Conservation (phyloP, 768 basidiomycete species). For the Boletus reticulatus region DNA sequence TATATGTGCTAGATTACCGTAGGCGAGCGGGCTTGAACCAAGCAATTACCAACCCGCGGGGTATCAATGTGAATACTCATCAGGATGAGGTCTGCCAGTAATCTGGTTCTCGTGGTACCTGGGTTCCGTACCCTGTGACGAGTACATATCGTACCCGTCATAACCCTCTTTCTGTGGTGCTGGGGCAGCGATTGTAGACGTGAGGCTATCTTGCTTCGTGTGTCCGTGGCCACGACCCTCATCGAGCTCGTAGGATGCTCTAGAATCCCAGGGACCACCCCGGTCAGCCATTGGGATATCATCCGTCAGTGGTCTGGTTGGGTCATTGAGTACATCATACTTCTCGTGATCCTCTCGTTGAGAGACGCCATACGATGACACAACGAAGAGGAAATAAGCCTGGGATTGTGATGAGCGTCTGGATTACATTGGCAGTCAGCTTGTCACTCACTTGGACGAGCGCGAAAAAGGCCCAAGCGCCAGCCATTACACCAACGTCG, state of each 20-base stretch:
- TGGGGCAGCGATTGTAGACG: conserved; percentile 52
- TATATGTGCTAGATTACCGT: neutral
- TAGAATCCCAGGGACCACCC: conserved; percentile 68
- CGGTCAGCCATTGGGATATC: conserved; percentile 67
- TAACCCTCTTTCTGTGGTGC: conserved; percentile 47
- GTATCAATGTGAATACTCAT: conserved; percentile 36
- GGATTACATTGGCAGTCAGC: neutral
- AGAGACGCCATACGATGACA: conserved; percentile 63
- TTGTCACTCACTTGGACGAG: conserved; percentile 61
- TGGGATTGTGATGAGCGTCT: conserved; percentile 24
- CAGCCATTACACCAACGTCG: conserved; percentile 88
- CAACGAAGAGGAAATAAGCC: conserved; percentile 48
- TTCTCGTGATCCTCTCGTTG: conserved; percentile 82
- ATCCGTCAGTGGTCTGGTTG: conserved; percentile 47
- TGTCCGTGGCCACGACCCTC: conserved; percentile 44
- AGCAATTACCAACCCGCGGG: neutral
- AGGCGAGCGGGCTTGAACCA: neutral
- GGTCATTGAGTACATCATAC: conserved; percentile 71
- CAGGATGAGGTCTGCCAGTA: conserved; percentile 39
- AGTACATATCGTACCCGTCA: conserved; percentile 24
- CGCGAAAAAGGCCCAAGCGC: conserved; percentile 79
- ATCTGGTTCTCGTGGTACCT: conserved; percentile 31
- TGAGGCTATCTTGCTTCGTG: conserved; percentile 54
- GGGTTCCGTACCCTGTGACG: conserved; percentile 32
- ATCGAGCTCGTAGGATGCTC: conserved; percentile 45